phyloP scores from a whole-genome alignment of 768 basidiomycete genomes.

The Suillus tomentosus region DNA sequence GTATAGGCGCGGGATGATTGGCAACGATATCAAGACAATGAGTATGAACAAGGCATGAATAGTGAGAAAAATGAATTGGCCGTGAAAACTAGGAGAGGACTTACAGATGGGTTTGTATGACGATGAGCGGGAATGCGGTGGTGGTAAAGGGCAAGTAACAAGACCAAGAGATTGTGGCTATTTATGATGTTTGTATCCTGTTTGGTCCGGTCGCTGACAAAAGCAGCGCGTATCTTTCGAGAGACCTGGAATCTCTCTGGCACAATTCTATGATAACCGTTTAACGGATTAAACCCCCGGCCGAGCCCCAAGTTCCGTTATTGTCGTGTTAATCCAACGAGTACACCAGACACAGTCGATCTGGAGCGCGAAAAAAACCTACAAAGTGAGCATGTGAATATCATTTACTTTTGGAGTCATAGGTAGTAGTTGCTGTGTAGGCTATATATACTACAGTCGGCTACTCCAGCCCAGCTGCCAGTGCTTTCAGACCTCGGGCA shows the following conservation, averaged over 20 bases:
- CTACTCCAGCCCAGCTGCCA: neutral
- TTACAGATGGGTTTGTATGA: conserved; percentile 17
- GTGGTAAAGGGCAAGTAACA: conserved; percentile 31
- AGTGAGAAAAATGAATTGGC: no score
- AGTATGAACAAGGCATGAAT: neutral
- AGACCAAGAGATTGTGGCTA: conserved; percentile 27
- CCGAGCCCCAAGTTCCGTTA: neutral
- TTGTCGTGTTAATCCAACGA: no score
- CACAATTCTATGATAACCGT: neutral
- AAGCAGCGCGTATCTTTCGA: conserved; percentile 12
- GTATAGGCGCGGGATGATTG: conserved; percentile 1
- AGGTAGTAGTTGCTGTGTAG: neutral
- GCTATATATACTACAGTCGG: neutral
- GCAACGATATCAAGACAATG: neutral
- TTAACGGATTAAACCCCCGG: neutral
- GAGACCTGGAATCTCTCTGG: no score
- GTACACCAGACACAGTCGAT: no score
- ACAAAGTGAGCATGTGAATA: neutral
- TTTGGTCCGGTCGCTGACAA: conserved; percentile 46
- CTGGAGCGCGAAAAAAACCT: neutral
- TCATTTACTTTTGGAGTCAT: neutral
- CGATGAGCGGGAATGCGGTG: conserved; percentile 17
- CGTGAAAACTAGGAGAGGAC: neutral
- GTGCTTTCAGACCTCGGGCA: neutral
- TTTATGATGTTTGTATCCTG: conserved; percentile 39